These are phyloP conservation scores for Neurospora sp. DNA, from an alignment of 2,329 filamentous ascomycete genomes.

Conservation along the genomic window DNA sequence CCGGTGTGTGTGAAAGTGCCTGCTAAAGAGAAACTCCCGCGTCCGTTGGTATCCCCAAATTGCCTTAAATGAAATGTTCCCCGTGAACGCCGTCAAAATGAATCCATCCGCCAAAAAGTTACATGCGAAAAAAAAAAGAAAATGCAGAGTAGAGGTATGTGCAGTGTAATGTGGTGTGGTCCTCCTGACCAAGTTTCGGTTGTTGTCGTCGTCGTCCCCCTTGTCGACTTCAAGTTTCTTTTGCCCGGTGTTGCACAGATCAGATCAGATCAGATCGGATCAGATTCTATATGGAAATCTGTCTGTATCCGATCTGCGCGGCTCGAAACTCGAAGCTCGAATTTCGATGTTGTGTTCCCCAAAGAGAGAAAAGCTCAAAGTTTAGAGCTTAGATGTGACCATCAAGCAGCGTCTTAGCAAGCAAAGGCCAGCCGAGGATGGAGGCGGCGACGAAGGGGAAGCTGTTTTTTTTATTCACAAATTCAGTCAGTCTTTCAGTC, in stretches of 20 bases:
- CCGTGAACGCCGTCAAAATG: too few relatives aligned
- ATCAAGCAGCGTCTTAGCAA: constrained; percentile 5
- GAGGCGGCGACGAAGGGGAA: constrained; percentile 25
- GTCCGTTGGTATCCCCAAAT: too few relatives aligned
- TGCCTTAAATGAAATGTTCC: too few relatives aligned
- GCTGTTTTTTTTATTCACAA: constrained; percentile 13
- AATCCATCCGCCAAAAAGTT: too few relatives aligned
- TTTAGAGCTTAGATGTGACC: constrained; percentile 8
- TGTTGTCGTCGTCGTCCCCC: too few relatives aligned
- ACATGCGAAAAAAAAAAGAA: too few relatives aligned
- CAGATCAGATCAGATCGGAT: neutral
- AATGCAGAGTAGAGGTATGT: too few relatives aligned
- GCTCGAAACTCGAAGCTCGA: neutral
- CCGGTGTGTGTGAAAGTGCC: too few relatives aligned
- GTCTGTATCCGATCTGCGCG: neutral
- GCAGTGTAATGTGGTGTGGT: too few relatives aligned
- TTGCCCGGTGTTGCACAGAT: neutral
- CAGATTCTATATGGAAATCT: neutral
- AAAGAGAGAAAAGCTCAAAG: neutral
- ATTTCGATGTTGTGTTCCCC: neutral
- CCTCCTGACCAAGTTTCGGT: too few relatives aligned
- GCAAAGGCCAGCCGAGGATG: constrained; percentile 29
- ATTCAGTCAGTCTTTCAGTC: neutral
- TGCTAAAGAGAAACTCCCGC: too few relatives aligned
- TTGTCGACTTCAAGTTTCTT: too few relatives aligned